These are phyloP conservation scores for Hydrangea macrophylla DNA, from an alignment of 148 eudicot species.

Conservation along the genomic window DNA sequence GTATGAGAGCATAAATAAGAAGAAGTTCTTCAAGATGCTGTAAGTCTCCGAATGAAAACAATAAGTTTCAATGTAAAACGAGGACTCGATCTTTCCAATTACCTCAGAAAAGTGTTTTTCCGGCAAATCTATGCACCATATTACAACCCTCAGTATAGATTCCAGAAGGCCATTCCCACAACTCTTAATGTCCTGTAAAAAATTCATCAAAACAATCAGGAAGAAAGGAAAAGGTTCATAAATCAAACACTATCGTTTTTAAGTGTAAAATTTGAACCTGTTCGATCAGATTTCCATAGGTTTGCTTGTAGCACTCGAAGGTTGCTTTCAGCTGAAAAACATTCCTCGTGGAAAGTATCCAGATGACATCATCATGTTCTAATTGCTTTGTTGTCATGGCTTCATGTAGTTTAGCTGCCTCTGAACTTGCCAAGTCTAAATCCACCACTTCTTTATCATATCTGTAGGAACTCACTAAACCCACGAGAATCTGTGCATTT, in stretches of 20 bases:
- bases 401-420: constrained; percentile 53
- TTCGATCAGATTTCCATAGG: constrained; percentile 46
- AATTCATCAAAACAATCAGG: background rate
- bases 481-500: constrained; percentile 53
- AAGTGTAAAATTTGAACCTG: constrained; percentile 34
- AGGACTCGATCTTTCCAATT: background rate
- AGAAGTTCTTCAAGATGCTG: background rate
- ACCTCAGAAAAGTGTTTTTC: constrained; percentile 90
- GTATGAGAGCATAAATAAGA: background rate
- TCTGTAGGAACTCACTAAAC: constrained; percentile 75
- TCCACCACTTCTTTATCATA: constrained; percentile 60
- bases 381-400: constrained; percentile 46
- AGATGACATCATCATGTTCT: constrained; percentile 52
- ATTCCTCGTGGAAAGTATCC: constrained; percentile 64
- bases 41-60: background rate
- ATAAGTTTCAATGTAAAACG: background rate
- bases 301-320: constrained; percentile 47
- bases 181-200: constrained; percentile 53
- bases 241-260: background rate
- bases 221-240: background rate
- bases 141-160: constrained; percentile 38
- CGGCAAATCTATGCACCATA: constrained; percentile 68
- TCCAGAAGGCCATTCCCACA: constrained; percentile 49
- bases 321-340: constrained; percentile 69
- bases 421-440: constrained; percentile 42